A percentile compares a stretch with the other conserved stretches of the same genome.
These are phyloP conservation scores for Cyberlindnera sargentensis DNA, from an alignment of 805 yeast genomes.

Conservation along the genomic window DNA sequence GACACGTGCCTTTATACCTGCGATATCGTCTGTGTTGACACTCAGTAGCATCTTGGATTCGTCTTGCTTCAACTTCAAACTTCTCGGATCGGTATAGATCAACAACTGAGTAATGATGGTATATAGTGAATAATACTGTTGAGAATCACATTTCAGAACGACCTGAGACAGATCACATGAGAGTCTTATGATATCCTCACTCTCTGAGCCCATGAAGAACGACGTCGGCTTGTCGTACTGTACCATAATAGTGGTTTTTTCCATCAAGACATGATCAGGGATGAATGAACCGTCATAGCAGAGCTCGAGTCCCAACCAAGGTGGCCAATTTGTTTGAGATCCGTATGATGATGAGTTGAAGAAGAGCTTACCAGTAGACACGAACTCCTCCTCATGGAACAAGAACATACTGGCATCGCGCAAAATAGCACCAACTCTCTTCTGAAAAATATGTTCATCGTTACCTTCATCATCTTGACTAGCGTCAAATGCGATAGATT, in stretches of 20 bases:
- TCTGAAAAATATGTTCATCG: constrained; percentile 46
- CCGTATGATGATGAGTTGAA: constrained; percentile 55
- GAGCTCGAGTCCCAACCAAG: constrained; percentile 75
- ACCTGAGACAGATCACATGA: constrained; percentile 66
- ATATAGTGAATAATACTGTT: constrained; percentile 63
- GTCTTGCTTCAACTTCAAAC: constrained; percentile 47
- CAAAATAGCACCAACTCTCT: constrained; percentile 62
- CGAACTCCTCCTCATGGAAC: constrained; percentile 44
- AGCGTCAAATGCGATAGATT: constrained; percentile 58
- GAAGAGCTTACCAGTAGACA: constrained; percentile 33
- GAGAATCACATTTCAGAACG: constrained; percentile 60
- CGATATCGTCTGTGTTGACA: constrained; percentile 59
- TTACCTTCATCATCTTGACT: constrained; percentile 34
- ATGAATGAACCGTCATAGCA: constrained; percentile 48
- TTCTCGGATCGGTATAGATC: constrained; percentile 68
- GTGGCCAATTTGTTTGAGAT: constrained; percentile 67
- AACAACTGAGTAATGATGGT: constrained; percentile 56
- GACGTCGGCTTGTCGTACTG: constrained; percentile 50
- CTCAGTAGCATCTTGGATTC: constrained; percentile 62
- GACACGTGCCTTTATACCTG: constrained; percentile 41
- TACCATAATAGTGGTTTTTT: constrained; percentile 55
- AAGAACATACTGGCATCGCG: constrained; percentile 68
- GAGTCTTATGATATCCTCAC: constrained; percentile 36
- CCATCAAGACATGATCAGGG: constrained; percentile 46
- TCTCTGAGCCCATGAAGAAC: constrained; percentile 28